phyloP scores from a whole-genome alignment of 164 flowering plant genomes.

The Piper betle region DNA sequence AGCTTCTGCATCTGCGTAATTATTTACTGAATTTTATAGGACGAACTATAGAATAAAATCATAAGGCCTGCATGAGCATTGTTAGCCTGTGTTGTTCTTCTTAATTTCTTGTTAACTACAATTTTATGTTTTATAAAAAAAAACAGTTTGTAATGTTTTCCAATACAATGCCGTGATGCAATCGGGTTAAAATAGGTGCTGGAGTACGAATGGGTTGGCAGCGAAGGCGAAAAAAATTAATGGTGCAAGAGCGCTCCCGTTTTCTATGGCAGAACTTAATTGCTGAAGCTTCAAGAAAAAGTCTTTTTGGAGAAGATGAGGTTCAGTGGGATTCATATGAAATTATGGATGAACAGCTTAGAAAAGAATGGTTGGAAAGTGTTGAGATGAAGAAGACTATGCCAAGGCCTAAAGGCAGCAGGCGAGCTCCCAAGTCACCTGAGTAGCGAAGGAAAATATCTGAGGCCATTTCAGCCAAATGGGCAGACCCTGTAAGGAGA shows the following conservation, averaged over 20 bases:
- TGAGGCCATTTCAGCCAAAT: constrained; percentile 85
- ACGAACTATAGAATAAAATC: not conserved
- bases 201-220: constrained; percentile 80
- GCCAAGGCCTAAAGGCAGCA: constrained; percentile 42
- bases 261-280: constrained; percentile 78
- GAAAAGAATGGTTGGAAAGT: constrained; percentile 58
- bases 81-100: not conserved
- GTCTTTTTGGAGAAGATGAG: constrained; percentile 53
- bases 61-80: not conserved
- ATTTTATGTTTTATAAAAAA: not conserved
- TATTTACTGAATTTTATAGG: too few species aligned
- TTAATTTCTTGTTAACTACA: not conserved
- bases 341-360: constrained; percentile 41
- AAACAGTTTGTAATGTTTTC: not conserved
- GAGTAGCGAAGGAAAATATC: constrained; percentile 85
- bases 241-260: constrained; percentile 60
- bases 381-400: constrained; percentile 39
- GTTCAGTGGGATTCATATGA: constrained; percentile 77
- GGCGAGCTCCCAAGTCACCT: constrained; percentile 69
- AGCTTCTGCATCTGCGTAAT: too few species aligned
- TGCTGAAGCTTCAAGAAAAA: constrained; percentile 70
- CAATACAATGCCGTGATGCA: constrained; percentile 41
- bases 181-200: constrained; percentile 55
- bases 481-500: constrained; percentile 86
- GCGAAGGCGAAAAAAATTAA: constrained; percentile 44